These are phyloP conservation scores for Fusarium tjaetaba DNA, from an alignment of 2,329 filamentous ascomycete species.

Conservation along the genomic window DNA sequence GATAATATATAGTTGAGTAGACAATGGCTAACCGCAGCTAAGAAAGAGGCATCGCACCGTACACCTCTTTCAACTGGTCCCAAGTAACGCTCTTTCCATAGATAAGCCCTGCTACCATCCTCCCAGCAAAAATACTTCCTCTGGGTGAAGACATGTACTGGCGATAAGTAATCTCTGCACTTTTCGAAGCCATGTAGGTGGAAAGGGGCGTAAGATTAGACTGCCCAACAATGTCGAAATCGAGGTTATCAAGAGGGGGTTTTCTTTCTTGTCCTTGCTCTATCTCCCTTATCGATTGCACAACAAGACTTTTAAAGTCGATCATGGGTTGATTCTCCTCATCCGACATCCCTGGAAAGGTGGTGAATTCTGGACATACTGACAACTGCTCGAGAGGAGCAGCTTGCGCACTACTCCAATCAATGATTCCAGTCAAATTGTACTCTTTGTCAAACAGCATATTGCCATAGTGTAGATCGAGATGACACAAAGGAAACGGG, in stretches of 20 bases:
- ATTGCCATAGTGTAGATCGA: slow-evolving; percentile 51
- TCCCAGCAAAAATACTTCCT: slow-evolving; percentile 28
- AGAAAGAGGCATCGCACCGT: slow-evolving; percentile 30
- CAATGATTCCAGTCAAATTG: slow-evolving; percentile 50
- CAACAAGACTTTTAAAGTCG: slow-evolving; percentile 29
- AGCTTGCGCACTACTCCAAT: slow-evolving; percentile 49
- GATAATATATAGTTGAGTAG: too few relatives aligned
- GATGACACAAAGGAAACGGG: slow-evolving; percentile 50
- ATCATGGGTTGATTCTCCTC: slow-evolving; percentile 38
- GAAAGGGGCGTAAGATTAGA: slow-evolving; percentile 29
- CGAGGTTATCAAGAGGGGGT: slow-evolving; percentile 15
- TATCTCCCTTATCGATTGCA: slow-evolving; percentile 21
- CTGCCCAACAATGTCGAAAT: background rate
- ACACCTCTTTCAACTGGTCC: slow-evolving; percentile 39
- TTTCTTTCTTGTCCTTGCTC: slow-evolving; percentile 10
- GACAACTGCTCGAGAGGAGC: slow-evolving; percentile 50
- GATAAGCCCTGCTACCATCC: slow-evolving; percentile 31
- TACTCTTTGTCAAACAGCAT: slow-evolving; percentile 55
- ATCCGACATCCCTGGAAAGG: slow-evolving; percentile 42
- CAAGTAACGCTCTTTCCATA: slow-evolving; percentile 36
- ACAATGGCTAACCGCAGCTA: background rate
- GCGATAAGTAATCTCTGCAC: slow-evolving; percentile 31
- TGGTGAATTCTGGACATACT: slow-evolving; percentile 48
- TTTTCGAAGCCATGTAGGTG: slow-evolving; percentile 33
- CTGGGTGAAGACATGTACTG: slow-evolving; percentile 38